Conservation (phyloP, 73 alveolate genomes). For the Paramecium sonneborni region DNA sequence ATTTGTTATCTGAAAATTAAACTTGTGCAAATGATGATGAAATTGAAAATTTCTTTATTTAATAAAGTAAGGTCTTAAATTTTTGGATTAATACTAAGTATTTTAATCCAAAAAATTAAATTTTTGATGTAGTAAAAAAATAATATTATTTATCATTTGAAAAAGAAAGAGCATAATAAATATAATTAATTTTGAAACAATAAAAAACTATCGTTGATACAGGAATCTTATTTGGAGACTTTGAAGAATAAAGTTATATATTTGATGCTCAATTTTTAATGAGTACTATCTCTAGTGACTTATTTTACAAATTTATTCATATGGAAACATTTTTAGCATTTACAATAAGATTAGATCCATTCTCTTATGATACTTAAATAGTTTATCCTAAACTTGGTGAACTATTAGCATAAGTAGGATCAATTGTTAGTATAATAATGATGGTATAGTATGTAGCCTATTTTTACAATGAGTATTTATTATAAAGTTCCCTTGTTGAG, state of each 20-base stretch:
- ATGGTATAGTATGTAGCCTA: not conserved
- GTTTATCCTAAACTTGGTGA: constrained; percentile 33
- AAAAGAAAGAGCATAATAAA: not conserved
- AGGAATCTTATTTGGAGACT: not conserved
- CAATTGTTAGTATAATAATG: constrained; percentile 5
- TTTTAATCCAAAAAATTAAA: not conserved
- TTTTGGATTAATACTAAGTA: not conserved
- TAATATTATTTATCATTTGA: not conserved
- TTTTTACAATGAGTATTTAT: not conserved
- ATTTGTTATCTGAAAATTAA: not conserved
- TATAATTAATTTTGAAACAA: not conserved
- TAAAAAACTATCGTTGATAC: not conserved
- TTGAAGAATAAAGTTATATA: not conserved
- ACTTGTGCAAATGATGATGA: not conserved
- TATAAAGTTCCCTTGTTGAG: not conserved
- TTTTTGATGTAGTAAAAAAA: not conserved
- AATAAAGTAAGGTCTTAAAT: not conserved
- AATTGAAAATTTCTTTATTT: not conserved
- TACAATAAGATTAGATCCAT: not conserved
- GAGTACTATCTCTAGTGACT: not conserved
- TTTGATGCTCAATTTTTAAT: not conserved
- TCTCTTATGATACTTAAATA: not conserved
- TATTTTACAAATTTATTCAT: not conserved
- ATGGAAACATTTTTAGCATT: not conserved
- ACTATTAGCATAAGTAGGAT: constrained; percentile 34